Evolutionary conservation across 257 asterid species (phyloP).

Genomic region (Buddleja alternifolia): DNA sequence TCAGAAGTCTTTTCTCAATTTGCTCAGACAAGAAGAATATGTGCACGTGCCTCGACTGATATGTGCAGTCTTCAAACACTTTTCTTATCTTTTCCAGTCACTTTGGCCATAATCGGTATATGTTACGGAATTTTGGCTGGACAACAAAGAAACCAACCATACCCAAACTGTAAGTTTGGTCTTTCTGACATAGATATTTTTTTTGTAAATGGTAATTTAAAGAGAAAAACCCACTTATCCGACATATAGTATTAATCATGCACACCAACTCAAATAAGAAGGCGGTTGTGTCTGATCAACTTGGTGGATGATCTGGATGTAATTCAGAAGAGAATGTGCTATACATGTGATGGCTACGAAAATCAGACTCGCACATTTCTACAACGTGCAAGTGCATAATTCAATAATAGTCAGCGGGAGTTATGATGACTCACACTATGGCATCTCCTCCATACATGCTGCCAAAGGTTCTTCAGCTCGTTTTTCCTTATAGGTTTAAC

Average conservation of each 20-base stretch:
- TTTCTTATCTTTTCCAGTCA: neutral
- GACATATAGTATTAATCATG: neutral
- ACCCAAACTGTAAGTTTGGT: neutral
- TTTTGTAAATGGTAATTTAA: neutral
- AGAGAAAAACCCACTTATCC: neutral
- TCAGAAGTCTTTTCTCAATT: neutral
- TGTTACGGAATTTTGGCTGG: neutral
- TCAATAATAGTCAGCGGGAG: constrained; percentile 3
- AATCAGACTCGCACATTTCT: neutral
- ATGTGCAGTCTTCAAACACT: neutral
- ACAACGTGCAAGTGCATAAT: constrained; percentile 14
- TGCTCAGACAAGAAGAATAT: constrained; percentile 16
- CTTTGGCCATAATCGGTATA: neutral
- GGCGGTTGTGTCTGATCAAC: constrained; percentile 12
- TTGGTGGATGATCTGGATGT: constrained; percentile 4
- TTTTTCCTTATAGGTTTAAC: constrained; percentile 71
- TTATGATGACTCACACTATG: constrained; percentile 46
- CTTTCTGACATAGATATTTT: neutral
- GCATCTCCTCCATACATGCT: constrained; percentile 69
- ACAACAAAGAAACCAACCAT: neutral
- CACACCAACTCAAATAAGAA: constrained; percentile 14
- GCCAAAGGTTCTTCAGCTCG: constrained; percentile 73
- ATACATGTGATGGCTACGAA: constrained; percentile 7
- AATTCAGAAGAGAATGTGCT: constrained; percentile 2
- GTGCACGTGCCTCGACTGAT: neutral